Evolutionary conservation across 2,329 filamentous ascomycete genomes (phyloP).

Genomic region (Hymenoscyphus scutula): DNA sequence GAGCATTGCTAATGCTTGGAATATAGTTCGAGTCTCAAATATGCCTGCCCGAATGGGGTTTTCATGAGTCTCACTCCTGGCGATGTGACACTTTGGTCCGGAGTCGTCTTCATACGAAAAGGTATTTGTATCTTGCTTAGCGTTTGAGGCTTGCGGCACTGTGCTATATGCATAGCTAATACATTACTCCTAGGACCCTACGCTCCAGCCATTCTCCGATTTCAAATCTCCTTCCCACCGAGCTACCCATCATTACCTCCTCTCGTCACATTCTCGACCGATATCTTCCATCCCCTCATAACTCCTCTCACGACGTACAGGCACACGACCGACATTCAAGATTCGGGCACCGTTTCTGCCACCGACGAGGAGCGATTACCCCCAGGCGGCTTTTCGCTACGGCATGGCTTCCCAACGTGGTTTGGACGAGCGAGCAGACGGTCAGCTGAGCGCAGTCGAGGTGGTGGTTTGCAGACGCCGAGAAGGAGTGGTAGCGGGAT

Average conservation of each 20-base stretch:
- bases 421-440: conserved; percentile 61
- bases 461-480: conserved; percentile 27
- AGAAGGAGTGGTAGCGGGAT: conserved; percentile 22
- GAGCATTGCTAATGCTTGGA: conserved; percentile 15
- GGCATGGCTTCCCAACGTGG: conserved; percentile 89
- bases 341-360: conserved; percentile 75
- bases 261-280: conserved; percentile 81
- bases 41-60: conserved; percentile 79
- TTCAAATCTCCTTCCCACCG: conserved; percentile 83
- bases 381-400: conserved; percentile 84
- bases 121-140: no score
- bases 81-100: conserved; percentile 80
- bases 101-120: conserved; percentile 87
- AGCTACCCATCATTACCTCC: conserved; percentile 78
- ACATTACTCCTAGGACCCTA: conserved; percentile 68
- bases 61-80: conserved; percentile 83
- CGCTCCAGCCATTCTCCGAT: conserved; percentile 79
- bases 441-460: conserved; percentile 36
- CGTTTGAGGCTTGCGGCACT: conserved; percentile 4
- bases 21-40: conserved; percentile 71
- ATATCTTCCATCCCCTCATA: conserved; percentile 92
- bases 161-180: background rate
- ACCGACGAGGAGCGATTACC: conserved; percentile 80
- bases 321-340: conserved; percentile 76
- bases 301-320: conserved; percentile 93